phyloP scores from a whole-genome alignment of 768 basidiomycete genomes.

The Sporobolomyces roseus region DNA sequence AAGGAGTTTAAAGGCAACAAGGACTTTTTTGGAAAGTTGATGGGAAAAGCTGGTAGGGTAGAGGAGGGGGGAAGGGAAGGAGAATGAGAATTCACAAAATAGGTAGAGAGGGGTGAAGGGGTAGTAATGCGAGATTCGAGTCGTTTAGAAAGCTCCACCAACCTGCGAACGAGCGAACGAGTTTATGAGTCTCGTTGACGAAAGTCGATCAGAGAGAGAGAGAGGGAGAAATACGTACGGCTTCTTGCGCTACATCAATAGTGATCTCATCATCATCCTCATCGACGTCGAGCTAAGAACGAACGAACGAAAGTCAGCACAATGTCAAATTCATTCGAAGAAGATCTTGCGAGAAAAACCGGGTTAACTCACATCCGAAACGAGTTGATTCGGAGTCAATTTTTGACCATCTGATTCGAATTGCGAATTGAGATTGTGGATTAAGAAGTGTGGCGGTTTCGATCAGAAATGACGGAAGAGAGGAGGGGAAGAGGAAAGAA shows the following conservation, averaged over 20 bases:
- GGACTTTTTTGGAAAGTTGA: background rate
- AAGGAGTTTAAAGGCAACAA: background rate
- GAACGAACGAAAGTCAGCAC: background rate
- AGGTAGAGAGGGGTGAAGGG: background rate
- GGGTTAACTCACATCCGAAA: constrained; percentile 7
- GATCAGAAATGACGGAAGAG: no score
- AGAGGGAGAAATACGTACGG: constrained; percentile 22
- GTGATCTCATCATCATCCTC: constrained; percentile 35
- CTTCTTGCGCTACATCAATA: constrained; percentile 39
- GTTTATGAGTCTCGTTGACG: background rate
- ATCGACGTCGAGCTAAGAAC: constrained; percentile 41
- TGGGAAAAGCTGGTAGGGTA: background rate
- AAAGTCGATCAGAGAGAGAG: background rate
- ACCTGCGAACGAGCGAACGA: background rate
- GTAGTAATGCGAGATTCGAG: background rate
- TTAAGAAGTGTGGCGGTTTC: no score
- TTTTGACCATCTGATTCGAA: constrained; percentile 30
- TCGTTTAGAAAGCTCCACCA: background rate
- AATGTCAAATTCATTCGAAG: background rate
- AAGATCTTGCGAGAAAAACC: background rate
- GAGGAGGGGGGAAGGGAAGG: background rate
- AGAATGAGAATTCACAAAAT: background rate
- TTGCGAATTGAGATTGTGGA: no score
- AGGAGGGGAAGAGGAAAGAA: background rate
- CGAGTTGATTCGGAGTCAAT: constrained; percentile 11